A percentile compares a stretch with the other conserved stretches of the same genome.
phyloP scores from a whole-genome alignment of 179 eudicot species.

The Corrigiola litoralis region DNA sequence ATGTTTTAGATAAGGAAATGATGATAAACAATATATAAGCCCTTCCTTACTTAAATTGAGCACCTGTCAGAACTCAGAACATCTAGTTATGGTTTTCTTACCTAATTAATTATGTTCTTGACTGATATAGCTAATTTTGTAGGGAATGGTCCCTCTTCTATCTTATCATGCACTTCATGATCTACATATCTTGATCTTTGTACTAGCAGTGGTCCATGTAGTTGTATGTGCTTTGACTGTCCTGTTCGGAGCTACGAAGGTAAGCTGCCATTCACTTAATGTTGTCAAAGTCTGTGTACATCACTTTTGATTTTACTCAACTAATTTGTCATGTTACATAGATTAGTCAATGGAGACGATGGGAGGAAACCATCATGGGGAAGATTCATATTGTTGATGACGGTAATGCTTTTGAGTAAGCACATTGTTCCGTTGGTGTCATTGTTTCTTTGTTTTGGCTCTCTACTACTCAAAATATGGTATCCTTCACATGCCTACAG shows the following conservation, averaged over 20 bases:
- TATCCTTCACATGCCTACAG: no score
- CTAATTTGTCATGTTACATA: neutral
- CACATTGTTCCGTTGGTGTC: no score
- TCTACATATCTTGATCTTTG: slow-evolving; percentile 21
- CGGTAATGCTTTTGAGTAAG: slow-evolving; percentile 1
- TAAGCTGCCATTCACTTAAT: neutral
- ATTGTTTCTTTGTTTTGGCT: neutral
- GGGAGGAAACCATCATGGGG: slow-evolving; percentile 13
- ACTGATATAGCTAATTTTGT: neutral
- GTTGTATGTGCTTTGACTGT: slow-evolving; percentile 21
- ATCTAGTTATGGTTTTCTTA: no score
- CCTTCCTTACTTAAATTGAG: no score
- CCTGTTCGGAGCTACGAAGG: slow-evolving; percentile 20
- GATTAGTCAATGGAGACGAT: slow-evolving; percentile 22
- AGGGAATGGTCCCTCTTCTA: slow-evolving; percentile 21
- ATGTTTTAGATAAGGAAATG: no score
- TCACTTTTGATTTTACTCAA: neutral
- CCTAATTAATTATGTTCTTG: no score
- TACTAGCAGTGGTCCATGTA: slow-evolving; percentile 20
- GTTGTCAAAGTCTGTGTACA: neutral
- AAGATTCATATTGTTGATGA: neutral
- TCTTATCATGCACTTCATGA: slow-evolving; percentile 21
- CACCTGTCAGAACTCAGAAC: no score
- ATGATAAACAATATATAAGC: no score
- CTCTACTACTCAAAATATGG: no score